These are phyloP conservation scores for Bocquillonia castaneifolia DNA, from an alignment of 441 rosid species.

Conservation along the genomic window DNA sequence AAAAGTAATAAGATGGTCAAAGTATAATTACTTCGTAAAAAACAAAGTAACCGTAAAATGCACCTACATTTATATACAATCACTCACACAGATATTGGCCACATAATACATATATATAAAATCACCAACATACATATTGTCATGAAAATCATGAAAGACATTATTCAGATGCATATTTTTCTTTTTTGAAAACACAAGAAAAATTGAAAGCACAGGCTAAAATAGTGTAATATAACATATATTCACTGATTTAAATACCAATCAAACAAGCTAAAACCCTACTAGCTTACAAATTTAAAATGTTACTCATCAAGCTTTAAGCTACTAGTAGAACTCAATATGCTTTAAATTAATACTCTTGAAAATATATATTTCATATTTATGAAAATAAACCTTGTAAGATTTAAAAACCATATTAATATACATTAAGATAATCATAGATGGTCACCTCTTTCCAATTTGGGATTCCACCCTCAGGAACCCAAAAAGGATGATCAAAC, in stretches of 20 bases:
- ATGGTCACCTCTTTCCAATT: slow-evolving; percentile 99
- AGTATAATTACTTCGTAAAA: too few species aligned
- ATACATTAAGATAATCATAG: slow-evolving; percentile 48
- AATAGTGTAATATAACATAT: neutral
- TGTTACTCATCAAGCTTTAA: slow-evolving; percentile 15
- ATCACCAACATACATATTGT: too few species aligned
- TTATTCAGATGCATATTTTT: neutral
- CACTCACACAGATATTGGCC: too few species aligned
- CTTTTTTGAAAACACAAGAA: neutral
- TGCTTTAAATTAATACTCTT: slow-evolving; percentile 7
- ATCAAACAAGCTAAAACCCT: slow-evolving; percentile 7
- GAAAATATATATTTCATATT: slow-evolving; percentile 14
- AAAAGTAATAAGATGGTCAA: too few species aligned
- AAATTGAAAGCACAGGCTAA: slow-evolving; percentile 2
- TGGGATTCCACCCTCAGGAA: slow-evolving; percentile 99
- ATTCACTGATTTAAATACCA: neutral
- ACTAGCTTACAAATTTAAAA: neutral
- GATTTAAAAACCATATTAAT: slow-evolving; percentile 23
- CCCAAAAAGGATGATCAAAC: slow-evolving; percentile 99
- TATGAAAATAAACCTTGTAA: slow-evolving; percentile 21
- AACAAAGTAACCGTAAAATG: too few species aligned
- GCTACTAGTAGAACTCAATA: neutral
- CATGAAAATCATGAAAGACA: neutral
- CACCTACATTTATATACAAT: too few species aligned
- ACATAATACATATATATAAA: too few species aligned